phyloP scores from a whole-genome alignment of 305 asterid species.

The Fraxinus angustifolia region DNA sequence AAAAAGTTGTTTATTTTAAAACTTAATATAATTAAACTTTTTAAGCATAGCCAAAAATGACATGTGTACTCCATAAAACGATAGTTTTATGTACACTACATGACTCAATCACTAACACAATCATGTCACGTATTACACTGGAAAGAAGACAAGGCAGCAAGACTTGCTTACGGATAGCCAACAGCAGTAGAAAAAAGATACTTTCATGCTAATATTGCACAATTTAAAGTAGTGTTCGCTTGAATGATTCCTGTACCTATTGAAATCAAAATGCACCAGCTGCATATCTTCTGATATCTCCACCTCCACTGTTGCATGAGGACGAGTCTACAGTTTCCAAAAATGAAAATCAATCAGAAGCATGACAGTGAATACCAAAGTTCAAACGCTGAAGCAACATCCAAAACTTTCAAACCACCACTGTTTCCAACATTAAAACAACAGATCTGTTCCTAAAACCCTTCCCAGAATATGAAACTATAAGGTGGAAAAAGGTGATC shows the following conservation, averaged over 20 bases:
- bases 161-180: not conserved
- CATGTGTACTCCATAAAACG: not conserved
- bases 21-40: not conserved
- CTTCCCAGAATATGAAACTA: not conserved
- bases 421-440: not conserved
- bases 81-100: not conserved
- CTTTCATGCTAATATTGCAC: not conserved
- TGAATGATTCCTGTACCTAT: constrained; percentile 48
- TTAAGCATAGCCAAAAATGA: not conserved
- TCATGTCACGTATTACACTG: not conserved
- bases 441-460: not conserved
- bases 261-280: constrained; percentile 95
- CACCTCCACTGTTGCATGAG: constrained; percentile 98
- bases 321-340: constrained; percentile 68
- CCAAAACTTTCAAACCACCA: not conserved
- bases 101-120: not conserved
- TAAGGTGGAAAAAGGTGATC: not conserved
- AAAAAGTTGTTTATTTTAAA: not conserved
- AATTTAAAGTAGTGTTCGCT: not conserved
- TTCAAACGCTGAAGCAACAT: constrained; percentile 5
- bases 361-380: constrained; percentile 11
- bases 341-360: not conserved
- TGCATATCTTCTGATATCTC: constrained; percentile 99
- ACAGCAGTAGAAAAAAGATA: not conserved
- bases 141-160: not conserved